phyloP scores from a whole-genome alignment of 73 alveolate species.

The Paramecium octaurelia region DNA sequence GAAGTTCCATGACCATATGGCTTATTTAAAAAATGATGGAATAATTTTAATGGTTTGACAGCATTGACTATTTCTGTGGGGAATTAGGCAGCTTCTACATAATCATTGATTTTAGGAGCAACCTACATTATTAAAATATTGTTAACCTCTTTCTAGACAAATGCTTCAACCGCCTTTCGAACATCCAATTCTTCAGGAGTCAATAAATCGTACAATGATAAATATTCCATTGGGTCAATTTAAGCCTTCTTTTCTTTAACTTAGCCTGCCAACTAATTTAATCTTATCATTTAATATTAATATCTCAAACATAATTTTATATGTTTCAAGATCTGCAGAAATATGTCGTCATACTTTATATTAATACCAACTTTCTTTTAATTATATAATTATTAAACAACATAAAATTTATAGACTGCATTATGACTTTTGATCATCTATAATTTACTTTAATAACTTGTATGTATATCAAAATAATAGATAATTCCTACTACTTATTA shows the following conservation, averaged over 20 bases:
- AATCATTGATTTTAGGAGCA: slow-evolving; percentile 31
- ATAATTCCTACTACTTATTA: background rate
- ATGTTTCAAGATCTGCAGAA: background rate
- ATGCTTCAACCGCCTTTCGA: background rate
- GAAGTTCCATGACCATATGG: slow-evolving; percentile 45
- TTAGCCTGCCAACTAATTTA: background rate
- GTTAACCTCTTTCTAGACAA: background rate
- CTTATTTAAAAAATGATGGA: background rate
- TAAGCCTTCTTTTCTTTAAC: background rate
- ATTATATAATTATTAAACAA: background rate
- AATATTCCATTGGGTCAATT: background rate
- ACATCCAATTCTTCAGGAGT: background rate
- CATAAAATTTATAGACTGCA: background rate
- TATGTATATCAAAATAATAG: background rate
- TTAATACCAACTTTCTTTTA: slow-evolving; percentile 21
- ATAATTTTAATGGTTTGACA: background rate
- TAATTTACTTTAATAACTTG: background rate
- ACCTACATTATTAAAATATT: background rate
- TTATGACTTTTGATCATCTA: background rate
- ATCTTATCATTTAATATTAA: slow-evolving; percentile 11
- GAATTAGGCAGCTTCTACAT: slow-evolving; percentile 56
- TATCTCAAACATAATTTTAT: background rate
- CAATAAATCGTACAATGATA: background rate
- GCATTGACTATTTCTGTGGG: slow-evolving; percentile 43
- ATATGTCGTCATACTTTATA: slow-evolving; percentile 41